Evolutionary conservation across 192 early-diverging fungal species (phyloP).

Genomic region (Oehlia diaphana): DNA sequence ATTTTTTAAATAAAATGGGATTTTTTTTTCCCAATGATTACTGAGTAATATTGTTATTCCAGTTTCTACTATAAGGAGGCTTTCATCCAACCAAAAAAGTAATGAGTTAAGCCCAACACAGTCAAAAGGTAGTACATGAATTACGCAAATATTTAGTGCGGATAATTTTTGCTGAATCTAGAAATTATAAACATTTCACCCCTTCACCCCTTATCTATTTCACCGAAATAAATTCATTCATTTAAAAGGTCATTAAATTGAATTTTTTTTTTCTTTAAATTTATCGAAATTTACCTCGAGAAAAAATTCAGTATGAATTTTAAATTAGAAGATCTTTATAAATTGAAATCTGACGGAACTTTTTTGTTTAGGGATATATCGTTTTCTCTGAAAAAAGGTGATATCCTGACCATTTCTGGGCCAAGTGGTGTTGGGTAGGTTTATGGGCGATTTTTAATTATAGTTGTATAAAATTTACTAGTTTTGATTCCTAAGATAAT

Average conservation of each 20-base stretch:
- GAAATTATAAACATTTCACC: background rate
- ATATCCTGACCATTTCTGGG: slow-evolving; percentile 62
- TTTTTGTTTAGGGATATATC: slow-evolving; percentile 60
- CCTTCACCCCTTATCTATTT: background rate
- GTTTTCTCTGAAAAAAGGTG: slow-evolving; percentile 52
- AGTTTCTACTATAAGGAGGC: too few relatives aligned
- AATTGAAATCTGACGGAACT: slow-evolving; percentile 44
- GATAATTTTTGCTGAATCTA: background rate
- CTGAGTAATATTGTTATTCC: too few relatives aligned
- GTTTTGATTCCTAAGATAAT: too few relatives aligned
- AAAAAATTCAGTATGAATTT: slow-evolving; percentile 27
- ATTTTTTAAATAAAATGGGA: background rate
- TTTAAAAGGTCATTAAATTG: background rate
- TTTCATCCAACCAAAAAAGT: background rate
- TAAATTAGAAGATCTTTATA: slow-evolving; percentile 37
- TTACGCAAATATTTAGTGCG: background rate
- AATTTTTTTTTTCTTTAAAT: background rate
- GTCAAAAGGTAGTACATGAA: too few relatives aligned
- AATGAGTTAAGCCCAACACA: background rate
- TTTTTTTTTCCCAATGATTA: background rate
- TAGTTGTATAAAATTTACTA: too few relatives aligned
- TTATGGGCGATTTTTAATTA: too few relatives aligned
- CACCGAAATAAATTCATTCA: background rate
- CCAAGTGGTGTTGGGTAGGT: slow-evolving; percentile 72
- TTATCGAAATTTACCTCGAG: background rate